Evolutionary conservation across 192 early-diverging fungal genomes (phyloP).

Genomic region (Borealophlyctis nickersoniae): DNA sequence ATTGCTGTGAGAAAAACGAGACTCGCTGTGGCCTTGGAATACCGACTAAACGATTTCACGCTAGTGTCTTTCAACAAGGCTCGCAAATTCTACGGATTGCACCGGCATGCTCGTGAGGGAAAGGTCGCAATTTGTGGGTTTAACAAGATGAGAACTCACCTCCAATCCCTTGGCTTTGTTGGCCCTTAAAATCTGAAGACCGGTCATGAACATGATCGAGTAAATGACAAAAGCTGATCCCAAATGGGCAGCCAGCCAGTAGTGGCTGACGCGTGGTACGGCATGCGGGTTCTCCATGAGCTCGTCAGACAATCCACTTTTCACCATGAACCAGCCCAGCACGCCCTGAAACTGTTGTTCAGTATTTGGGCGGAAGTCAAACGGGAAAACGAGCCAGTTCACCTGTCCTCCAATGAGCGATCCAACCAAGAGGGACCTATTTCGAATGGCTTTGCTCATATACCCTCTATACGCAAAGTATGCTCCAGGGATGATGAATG

Average conservation of each 20-base stretch:
- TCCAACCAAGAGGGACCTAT: conserved; percentile 29
- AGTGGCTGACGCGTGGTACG: conserved; percentile 91
- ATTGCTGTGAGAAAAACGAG: conserved; percentile 84
- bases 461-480: conserved; percentile 78
- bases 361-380: conserved; percentile 2
- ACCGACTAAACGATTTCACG: conserved; percentile 34
- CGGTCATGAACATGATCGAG: conserved; percentile 72
- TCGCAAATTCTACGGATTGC: conserved; percentile 1
- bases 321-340: conserved; percentile 98
- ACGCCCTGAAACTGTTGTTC: conserved; percentile 58
- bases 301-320: conserved; percentile 82
- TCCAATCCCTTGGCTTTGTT: conserved; percentile 33
- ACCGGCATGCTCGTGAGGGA: too few species aligned
- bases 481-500: conserved; percentile 80
- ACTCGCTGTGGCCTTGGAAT: conserved; percentile 57
- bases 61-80: conserved; percentile 6
- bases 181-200: conserved; percentile 68
- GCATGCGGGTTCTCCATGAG: conserved; percentile 72
- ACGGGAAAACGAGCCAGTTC: conserved; percentile 1
- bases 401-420: conserved; percentile 26
- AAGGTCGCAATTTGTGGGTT: too few species aligned
- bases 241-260: conserved; percentile 88
- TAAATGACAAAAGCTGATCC: conserved; percentile 87
- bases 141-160: too few species aligned
- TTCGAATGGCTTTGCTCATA: conserved; percentile 63